A percentile compares a stretch with the other conserved stretches of the same genome.
Evolutionary conservation across 208 protist genomes (phyloP).

Genomic region (Leishmania tarentolae): DNA sequence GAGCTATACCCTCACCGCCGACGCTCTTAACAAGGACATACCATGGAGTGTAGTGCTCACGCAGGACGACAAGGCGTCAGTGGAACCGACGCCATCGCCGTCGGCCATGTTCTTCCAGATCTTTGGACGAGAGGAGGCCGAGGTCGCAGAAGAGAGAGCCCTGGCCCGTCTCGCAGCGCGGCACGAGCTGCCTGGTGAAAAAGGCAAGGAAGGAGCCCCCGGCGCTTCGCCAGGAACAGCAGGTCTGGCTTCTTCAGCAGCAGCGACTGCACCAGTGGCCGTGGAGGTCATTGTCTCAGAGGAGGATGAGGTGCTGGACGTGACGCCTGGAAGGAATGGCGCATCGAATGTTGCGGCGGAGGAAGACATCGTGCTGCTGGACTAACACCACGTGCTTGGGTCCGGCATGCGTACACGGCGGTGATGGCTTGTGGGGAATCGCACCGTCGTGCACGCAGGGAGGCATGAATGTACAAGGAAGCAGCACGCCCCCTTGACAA

Average conservation of each 20-base stretch:
- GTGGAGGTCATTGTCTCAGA: constrained; percentile 1
- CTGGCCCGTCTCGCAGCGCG: constrained; percentile 8
- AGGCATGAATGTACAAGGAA: neutral
- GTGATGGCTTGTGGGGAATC: neutral
- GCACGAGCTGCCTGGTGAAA: neutral
- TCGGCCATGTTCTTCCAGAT: constrained; percentile 7
- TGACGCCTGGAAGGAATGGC: neutral
- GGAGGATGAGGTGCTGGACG: constrained; percentile 1
- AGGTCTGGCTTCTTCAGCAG: neutral
- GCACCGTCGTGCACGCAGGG: neutral
- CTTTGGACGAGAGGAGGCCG: constrained; percentile 24
- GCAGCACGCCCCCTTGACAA: neutral
- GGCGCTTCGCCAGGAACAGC: neutral
- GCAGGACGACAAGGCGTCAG: constrained; percentile 18
- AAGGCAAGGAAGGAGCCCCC: neutral
- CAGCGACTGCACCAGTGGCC: neutral
- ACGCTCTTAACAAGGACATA: constrained; percentile 64
- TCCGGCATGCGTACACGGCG: too few species aligned
- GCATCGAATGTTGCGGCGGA: neutral
- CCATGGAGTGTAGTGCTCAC: constrained; percentile 64
- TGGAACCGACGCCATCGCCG: neutral
- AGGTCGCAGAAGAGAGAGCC: constrained; percentile 15
- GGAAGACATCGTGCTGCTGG: constrained; percentile 8
- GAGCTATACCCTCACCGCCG: constrained; percentile 41
- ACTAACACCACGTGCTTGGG: neutral